These are phyloP conservation scores for Citrus glauca DNA, from an alignment of 345 rosid species.

Conservation along the genomic window DNA sequence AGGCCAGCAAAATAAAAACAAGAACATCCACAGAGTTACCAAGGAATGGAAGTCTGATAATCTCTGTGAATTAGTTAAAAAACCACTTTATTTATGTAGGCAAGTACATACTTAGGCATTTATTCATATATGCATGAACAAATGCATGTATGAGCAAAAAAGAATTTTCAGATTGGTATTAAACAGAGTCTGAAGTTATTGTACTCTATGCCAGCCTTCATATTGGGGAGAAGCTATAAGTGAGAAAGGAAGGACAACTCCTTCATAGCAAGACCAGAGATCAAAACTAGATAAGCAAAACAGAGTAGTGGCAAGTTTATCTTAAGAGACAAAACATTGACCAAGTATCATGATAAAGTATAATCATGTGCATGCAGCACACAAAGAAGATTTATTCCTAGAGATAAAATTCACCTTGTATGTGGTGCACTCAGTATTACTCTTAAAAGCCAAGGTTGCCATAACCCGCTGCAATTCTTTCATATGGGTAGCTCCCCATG, in stretches of 20 bases:
- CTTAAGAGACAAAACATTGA: neutral
- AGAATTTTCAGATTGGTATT: neutral
- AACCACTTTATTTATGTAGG: neutral
- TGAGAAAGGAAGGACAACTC: neutral
- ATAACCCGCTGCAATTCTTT: conserved; percentile 76
- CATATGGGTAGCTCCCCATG: conserved; percentile 88
- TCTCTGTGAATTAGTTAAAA: neutral
- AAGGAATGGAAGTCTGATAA: neutral
- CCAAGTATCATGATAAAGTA: neutral
- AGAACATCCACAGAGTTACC: neutral
- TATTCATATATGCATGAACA: neutral
- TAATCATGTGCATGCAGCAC: neutral
- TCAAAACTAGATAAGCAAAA: neutral
- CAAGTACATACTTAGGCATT: neutral
- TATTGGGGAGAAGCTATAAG: neutral
- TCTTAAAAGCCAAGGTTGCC: conserved; percentile 85
- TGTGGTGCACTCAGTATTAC: conserved; percentile 64
- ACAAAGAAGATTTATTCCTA: neutral
- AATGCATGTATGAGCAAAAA: neutral
- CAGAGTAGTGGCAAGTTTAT: neutral
- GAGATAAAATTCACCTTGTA: conserved; percentile 63
- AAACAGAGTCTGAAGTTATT: neutral
- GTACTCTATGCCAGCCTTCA: neutral
- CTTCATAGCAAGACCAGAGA: neutral
- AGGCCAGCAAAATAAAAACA: neutral